A percentile compares a stretch with the other conserved stretches of the same genome.
Evolutionary conservation across 106 monocot species (phyloP).

Genomic region (Gastrodia elata): DNA sequence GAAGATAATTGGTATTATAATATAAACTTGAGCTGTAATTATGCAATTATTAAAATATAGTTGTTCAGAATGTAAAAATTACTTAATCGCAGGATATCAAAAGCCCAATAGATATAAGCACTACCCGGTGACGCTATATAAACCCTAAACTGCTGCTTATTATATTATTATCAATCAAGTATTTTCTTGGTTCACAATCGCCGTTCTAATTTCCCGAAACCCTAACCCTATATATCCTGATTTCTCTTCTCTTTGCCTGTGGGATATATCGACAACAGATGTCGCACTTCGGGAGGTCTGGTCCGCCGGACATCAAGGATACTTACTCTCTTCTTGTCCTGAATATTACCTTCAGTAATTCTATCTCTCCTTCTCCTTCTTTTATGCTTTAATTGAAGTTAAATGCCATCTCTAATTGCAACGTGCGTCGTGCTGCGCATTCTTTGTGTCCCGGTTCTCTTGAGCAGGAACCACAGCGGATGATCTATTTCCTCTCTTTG

Average conservation of each 20-base stretch:
- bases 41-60: too few species aligned
- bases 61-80: too few species aligned
- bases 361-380: neutral
- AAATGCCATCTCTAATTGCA: neutral
- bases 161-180: neutral
- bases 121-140: too few species aligned
- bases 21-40: too few species aligned
- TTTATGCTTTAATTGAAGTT: neutral
- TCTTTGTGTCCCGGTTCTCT: neutral
- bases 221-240: slow-evolving; percentile 18
- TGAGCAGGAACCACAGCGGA: slow-evolving; percentile 63
- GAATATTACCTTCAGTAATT: slow-evolving; percentile 75
- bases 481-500: slow-evolving; percentile 72
- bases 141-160: too few species aligned
- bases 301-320: slow-evolving; percentile 84
- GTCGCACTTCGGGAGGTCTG: slow-evolving; percentile 92
- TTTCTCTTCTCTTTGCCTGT: neutral
- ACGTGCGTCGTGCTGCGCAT: neutral
- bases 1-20: too few species aligned
- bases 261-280: too few species aligned
- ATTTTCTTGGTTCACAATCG: neutral
- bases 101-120: too few species aligned
- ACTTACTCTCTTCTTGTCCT: slow-evolving; percentile 76
- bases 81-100: too few species aligned
- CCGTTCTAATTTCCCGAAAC: neutral